These are phyloP conservation scores for Trichoderma sp. DNA, from an alignment of 2,329 filamentous ascomycete species.

Conservation along the genomic window DNA sequence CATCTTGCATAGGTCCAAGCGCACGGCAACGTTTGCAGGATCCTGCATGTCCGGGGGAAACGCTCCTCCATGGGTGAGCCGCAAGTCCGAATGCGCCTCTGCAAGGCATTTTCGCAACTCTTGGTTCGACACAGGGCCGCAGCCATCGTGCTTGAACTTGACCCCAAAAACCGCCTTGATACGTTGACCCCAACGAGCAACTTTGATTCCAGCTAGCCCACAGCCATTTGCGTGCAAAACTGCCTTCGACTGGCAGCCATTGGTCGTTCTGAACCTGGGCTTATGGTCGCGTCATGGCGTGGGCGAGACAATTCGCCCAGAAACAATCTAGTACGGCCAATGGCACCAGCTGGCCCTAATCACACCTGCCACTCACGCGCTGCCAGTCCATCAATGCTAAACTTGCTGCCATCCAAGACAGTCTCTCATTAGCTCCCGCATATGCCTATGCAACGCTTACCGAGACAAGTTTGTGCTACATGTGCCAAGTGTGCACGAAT, in stretches of 20 bases:
- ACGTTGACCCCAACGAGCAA: not conserved
- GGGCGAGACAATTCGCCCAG: conserved; percentile 5
- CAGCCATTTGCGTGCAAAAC: not conserved
- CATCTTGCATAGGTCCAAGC: conserved; percentile 16
- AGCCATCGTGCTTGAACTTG: not conserved
- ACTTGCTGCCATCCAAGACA: not conserved
- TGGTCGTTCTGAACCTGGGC: not conserved
- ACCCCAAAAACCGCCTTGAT: not conserved
- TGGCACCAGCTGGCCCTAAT: not conserved
- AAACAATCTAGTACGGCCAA: not conserved
- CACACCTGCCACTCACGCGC: not conserved
- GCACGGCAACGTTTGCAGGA: conserved; percentile 6
- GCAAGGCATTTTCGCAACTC: conserved; percentile 6
- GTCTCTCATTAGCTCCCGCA: conserved; percentile 5
- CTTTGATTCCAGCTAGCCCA: not conserved
- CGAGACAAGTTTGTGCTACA: conserved; percentile 3
- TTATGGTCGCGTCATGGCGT: not conserved
- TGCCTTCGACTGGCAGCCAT: not conserved
- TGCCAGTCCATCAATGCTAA: not conserved
- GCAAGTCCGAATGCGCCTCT: conserved; percentile 1
- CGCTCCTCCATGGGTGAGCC: conserved; percentile 6
- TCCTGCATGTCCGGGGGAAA: conserved; percentile 7
- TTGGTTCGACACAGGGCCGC: not conserved
- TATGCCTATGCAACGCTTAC: conserved; percentile 1
- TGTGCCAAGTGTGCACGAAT: not conserved